phyloP scores from a whole-genome alignment of 306 rosid species.

The Acmispon strigosus region DNA sequence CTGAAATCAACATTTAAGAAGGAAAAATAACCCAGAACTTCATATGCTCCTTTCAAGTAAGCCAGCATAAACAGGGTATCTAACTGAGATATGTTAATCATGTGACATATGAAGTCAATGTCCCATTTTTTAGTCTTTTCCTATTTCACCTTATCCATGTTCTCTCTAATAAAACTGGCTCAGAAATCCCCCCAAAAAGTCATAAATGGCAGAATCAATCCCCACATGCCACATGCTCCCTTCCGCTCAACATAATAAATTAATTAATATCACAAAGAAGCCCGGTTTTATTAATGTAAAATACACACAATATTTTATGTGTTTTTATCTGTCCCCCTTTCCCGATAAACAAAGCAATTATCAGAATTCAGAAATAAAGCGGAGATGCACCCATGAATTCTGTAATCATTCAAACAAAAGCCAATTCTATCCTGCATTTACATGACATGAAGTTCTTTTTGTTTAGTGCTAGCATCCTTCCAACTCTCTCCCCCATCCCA shows the following conservation, averaged over 20 bases:
- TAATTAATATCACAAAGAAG: background rate
- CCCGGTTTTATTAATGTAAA: background rate
- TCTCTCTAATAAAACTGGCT: background rate
- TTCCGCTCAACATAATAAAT: background rate
- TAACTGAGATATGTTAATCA: background rate
- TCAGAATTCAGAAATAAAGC: background rate
- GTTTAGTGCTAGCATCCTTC: background rate
- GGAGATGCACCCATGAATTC: background rate
- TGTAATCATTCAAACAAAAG: background rate
- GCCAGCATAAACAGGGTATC: background rate
- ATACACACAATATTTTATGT: background rate
- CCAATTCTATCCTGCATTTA: background rate
- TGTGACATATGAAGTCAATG: background rate
- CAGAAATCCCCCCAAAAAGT: background rate
- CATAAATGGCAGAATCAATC: background rate
- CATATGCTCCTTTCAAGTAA: background rate
- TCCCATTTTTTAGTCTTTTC: background rate
- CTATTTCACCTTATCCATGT: background rate
- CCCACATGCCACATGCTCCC: background rate
- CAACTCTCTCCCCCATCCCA: background rate
- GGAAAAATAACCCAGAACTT: background rate
- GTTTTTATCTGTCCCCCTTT: background rate
- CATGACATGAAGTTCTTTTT: background rate
- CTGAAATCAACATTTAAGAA: background rate
- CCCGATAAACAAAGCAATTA: background rate